Percentiles rank a stretch among this genome's conserved stretches.
Conservation (phyloP, 75 land plant species). For the Picea sitchensis region DNA sequence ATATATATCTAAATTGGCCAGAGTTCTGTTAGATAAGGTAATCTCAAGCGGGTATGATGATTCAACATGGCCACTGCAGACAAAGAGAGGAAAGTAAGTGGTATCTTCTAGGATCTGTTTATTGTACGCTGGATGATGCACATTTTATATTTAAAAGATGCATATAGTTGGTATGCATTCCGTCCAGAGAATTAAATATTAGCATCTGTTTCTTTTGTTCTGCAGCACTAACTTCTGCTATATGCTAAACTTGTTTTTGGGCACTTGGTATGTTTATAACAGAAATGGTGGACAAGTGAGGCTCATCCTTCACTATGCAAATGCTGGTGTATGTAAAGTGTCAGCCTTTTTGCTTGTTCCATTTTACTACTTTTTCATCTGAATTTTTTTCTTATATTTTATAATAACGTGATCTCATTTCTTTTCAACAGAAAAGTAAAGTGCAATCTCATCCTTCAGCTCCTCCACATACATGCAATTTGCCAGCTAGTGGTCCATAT, state of each 20-base stretch:
- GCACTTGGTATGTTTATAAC: background rate
- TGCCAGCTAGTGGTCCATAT: slow-evolving; percentile 24
- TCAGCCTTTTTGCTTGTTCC: background rate
- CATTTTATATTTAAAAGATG: background rate
- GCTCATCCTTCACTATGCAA: slow-evolving; percentile 64
- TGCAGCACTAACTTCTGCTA: background rate
- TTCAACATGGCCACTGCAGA: slow-evolving; percentile 60
- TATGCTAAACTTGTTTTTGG: background rate
- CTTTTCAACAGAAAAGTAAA: background rate
- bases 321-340: slow-evolving; percentile 23
- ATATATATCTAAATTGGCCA: slow-evolving; percentile 16
- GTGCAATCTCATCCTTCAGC: background rate
- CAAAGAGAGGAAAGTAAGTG: slow-evolving; percentile 57
- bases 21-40: slow-evolving; percentile 67
- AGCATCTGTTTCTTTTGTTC: background rate
- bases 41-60: slow-evolving; percentile 76
- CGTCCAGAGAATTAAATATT: too few relatives aligned
- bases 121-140: background rate
- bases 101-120: background rate
- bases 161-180: background rate
- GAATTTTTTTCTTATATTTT: background rate
- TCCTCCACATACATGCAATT: slow-evolving; percentile 25
- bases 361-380: background rate
- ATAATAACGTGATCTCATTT: background rate
- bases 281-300: slow-evolving; percentile 77